Evolutionary conservation across 73 alveolate species (phyloP).

Genomic region (Loxodes magnus): DNA sequence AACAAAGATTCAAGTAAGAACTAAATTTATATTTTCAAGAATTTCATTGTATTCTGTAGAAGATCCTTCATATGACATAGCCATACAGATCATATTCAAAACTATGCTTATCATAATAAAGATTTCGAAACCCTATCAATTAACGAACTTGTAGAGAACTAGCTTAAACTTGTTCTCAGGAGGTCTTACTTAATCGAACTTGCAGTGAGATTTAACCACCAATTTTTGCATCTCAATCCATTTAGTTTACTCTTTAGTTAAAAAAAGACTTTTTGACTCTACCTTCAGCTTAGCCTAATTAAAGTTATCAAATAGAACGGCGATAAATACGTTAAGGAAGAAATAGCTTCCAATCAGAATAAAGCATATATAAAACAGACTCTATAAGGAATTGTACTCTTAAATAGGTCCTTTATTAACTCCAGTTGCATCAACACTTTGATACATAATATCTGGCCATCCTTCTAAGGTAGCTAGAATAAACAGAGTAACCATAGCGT

Average conservation of each 20-base stretch:
- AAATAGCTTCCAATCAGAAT: slow-evolving; percentile 82
- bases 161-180: slow-evolving; percentile 42
- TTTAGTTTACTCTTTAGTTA: slow-evolving; percentile 29
- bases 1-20: slow-evolving; percentile 16
- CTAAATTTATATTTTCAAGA: slow-evolving; percentile 10
- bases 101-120: background rate
- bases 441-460: slow-evolving; percentile 88
- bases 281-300: slow-evolving; percentile 34
- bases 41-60: background rate
- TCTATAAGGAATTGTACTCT: slow-evolving; percentile 46
- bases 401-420: slow-evolving; percentile 48
- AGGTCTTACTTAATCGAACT: no score
- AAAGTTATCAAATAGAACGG: slow-evolving; percentile 84
- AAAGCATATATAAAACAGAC: slow-evolving; percentile 63
- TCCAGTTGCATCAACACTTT: slow-evolving; percentile 48
- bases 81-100: slow-evolving; percentile 15
- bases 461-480: slow-evolving; percentile 80
- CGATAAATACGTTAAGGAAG: slow-evolving; percentile 85
- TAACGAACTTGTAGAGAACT: slow-evolving; percentile 57
- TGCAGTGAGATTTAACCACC: slow-evolving; percentile 35
- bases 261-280: slow-evolving; percentile 16
- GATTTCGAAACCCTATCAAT: background rate
- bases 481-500: slow-evolving; percentile 78
- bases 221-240: slow-evolving; percentile 55
- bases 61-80: slow-evolving; percentile 15